These are phyloP conservation scores for Yarrowia sp. DNA, from an alignment of 805 yeast genomes.

Conservation along the genomic window DNA sequence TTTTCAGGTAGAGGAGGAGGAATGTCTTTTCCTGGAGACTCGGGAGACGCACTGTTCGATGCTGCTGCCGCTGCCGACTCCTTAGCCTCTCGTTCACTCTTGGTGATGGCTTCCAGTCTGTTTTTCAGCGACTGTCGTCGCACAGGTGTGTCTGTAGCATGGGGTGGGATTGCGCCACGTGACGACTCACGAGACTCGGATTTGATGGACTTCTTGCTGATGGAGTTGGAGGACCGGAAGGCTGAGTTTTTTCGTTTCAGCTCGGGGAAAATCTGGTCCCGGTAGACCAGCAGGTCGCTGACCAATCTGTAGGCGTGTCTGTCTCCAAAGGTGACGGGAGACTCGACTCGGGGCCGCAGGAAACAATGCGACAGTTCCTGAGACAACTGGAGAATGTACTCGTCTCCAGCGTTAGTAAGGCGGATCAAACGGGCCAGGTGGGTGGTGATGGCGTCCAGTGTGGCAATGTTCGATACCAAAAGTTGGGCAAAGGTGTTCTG, in stretches of 20 bases:
- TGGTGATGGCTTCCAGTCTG: constrained; percentile 22
- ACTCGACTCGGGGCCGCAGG: constrained; percentile 50
- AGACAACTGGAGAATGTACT: constrained; percentile 44
- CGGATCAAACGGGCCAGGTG: constrained; percentile 65
- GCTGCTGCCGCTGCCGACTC: neutral
- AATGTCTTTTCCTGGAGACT: neutral
- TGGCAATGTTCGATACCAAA: constrained; percentile 69
- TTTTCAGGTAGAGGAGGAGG: constrained; percentile 14
- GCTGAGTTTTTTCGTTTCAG: constrained; percentile 43
- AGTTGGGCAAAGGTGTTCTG: constrained; percentile 64
- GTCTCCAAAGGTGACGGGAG: constrained; percentile 51
- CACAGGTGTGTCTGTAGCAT: neutral
- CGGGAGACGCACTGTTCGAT: neutral
- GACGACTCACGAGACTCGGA: constrained; percentile 16
- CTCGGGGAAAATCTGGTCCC: constrained; percentile 62
- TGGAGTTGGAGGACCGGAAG: constrained; percentile 13
- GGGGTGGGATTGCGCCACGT: neutral
- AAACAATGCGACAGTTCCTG: constrained; percentile 65
- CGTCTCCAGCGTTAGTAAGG: constrained; percentile 42
- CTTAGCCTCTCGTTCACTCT: neutral
- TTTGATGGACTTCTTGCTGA: neutral
- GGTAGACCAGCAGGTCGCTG: constrained; percentile 57
- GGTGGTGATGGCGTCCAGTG: constrained; percentile 73
- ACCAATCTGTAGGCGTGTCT: constrained; percentile 57
- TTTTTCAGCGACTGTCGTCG: constrained; percentile 16